Conservation (phyloP, 2,329 filamentous ascomycete species). For the Penicillium sp. region DNA sequence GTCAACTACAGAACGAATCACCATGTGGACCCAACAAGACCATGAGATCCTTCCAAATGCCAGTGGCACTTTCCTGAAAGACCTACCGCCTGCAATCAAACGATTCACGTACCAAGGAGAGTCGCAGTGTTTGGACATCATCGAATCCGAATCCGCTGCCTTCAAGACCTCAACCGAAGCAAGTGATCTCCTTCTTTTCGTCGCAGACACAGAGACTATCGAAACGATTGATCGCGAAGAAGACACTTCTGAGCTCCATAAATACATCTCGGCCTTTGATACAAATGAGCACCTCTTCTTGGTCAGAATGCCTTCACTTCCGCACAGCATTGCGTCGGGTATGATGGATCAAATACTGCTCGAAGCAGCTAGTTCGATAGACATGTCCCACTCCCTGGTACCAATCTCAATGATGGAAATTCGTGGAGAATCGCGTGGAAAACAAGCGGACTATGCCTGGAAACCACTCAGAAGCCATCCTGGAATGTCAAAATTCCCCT, state of each 20-base stretch:
- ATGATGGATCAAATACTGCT: not conserved
- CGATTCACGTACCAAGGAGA: conserved; percentile 3
- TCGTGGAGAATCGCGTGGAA: not conserved
- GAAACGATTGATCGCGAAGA: conserved; percentile 4
- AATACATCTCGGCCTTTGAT: conserved; percentile 1
- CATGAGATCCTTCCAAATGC: not conserved
- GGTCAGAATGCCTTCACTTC: not conserved
- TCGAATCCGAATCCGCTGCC: not conserved
- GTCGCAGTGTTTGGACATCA: not conserved
- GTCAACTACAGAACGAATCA: not conserved
- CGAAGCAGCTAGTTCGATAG: not conserved
- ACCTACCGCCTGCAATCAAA: conserved; percentile 3
- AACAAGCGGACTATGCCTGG: conserved; percentile 5
- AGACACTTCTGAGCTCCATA: not conserved
- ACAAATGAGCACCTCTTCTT: conserved; percentile 4
- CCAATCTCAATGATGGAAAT: not conserved
- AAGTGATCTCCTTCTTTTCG: conserved; percentile 3
- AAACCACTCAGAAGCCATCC: not conserved
- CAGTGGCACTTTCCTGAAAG: not conserved
- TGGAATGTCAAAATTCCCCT: not conserved
- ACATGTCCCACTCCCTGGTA: not conserved
- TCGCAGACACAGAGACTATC: conserved; percentile 4
- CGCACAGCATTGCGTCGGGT: not conserved
- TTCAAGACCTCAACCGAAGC: not conserved
- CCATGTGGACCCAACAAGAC: not conserved